These are phyloP conservation scores for Tetragonia tetragonoides DNA, from an alignment of 148 eudicot genomes.

Conservation along the genomic window DNA sequence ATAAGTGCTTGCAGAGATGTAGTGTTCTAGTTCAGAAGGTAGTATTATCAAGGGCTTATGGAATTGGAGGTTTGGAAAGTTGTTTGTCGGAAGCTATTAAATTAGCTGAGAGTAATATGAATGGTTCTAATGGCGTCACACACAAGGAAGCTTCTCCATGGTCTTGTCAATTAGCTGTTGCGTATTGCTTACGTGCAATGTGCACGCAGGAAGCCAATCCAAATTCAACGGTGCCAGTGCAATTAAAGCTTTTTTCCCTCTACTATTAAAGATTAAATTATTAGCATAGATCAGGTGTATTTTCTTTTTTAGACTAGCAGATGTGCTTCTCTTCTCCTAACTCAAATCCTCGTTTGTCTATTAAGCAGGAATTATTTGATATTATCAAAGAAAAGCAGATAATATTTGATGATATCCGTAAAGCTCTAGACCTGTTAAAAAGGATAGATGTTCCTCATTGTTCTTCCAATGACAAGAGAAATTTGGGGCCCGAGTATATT, in stretches of 20 bases:
- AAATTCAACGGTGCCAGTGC: constrained; percentile 44
- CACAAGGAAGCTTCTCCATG: constrained; percentile 23
- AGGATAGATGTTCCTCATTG: constrained; percentile 31
- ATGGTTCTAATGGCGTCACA: constrained; percentile 27
- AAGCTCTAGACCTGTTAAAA: constrained; percentile 54
- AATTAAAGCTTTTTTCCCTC: constrained; percentile 13
- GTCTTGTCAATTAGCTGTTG: constrained; percentile 53
- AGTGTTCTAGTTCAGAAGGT: constrained; percentile 56
- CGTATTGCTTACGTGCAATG: constrained; percentile 72
- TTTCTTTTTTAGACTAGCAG: background rate
- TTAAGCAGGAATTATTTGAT: constrained; percentile 39
- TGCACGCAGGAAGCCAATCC: constrained; percentile 68
- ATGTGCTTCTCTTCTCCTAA: constrained; percentile 10
- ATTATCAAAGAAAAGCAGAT: too few relatives aligned
- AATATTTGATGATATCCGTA: constrained; percentile 44
- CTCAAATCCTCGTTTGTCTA: constrained; percentile 17
- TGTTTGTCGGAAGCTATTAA: constrained; percentile 73
- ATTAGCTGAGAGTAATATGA: constrained; percentile 49
- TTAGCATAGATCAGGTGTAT: constrained; percentile 4
- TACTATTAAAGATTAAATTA: constrained; percentile 10
- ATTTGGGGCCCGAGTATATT: constrained; percentile 39
- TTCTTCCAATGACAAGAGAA: constrained; percentile 34
- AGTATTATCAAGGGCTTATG: constrained; percentile 49
- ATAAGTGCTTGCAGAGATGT: constrained; percentile 43
- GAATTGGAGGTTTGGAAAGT: constrained; percentile 43